phyloP scores from a whole-genome alignment of 1,139 yeast species.

The Debaryomyces sp. region DNA sequence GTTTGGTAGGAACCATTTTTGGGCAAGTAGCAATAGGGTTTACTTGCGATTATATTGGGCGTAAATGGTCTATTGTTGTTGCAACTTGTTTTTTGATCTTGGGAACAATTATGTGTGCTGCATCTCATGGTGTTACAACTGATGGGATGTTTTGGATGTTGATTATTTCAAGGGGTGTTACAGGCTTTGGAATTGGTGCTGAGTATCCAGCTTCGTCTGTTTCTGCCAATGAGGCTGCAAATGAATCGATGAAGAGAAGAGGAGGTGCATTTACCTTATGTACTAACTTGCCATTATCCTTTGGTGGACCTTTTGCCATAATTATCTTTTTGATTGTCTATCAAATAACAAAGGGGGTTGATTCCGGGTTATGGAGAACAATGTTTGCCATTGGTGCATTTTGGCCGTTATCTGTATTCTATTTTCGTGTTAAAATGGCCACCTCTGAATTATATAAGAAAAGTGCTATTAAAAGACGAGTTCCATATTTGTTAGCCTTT shows the following conservation, averaged over 20 bases:
- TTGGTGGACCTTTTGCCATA: slow-evolving; percentile 81
- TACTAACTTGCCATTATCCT: slow-evolving; percentile 70
- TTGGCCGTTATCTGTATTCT: slow-evolving; percentile 74
- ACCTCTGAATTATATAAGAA: slow-evolving; percentile 56
- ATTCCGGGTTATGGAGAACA: slow-evolving; percentile 69
- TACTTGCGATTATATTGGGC: slow-evolving; percentile 47
- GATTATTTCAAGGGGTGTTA: slow-evolving; percentile 64
- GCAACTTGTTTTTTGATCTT: slow-evolving; percentile 48
- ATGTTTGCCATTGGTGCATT: slow-evolving; percentile 74
- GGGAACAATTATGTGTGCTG: slow-evolving; percentile 52
- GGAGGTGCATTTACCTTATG: slow-evolving; percentile 67
- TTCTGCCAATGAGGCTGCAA: slow-evolving; percentile 74
- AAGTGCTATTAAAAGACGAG: slow-evolving; percentile 45
- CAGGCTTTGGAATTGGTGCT: slow-evolving; percentile 79
- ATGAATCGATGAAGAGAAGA: slow-evolving; percentile 59
- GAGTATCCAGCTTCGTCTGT: slow-evolving; percentile 75
- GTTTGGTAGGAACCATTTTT: slow-evolving; percentile 51
- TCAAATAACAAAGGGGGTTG: slow-evolving; percentile 53
- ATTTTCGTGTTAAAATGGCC: slow-evolving; percentile 72
- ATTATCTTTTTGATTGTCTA: slow-evolving; percentile 67
- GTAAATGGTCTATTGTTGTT: slow-evolving; percentile 49
- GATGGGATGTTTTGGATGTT: slow-evolving; percentile 72
- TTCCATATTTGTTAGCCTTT: slow-evolving; percentile 50
- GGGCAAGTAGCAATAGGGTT: slow-evolving; percentile 52
- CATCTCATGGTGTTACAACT: slow-evolving; percentile 45